Evolutionary conservation across 345 rosid genomes (phyloP).

Genomic region (Populus ilicifolia): DNA sequence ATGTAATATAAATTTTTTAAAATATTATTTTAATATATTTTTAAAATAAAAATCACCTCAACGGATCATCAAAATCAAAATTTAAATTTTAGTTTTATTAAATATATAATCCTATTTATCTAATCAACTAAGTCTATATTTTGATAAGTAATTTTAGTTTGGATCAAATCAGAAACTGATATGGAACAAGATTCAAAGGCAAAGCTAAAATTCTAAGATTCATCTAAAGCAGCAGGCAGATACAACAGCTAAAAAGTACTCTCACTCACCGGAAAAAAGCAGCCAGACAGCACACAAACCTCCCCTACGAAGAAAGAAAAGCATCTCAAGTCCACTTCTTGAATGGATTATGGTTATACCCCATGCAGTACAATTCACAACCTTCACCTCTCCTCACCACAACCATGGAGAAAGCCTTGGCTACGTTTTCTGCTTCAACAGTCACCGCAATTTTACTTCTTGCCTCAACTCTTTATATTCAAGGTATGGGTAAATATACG

Average conservation of each 20-base stretch:
- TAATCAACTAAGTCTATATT: too few relatives aligned
- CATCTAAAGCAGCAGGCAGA: slow-evolving; percentile 15
- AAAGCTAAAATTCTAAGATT: slow-evolving; percentile 1
- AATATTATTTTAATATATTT: too few relatives aligned
- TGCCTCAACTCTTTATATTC: slow-evolving; percentile 8
- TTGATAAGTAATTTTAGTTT: too few relatives aligned
- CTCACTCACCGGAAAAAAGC: neutral
- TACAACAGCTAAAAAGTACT: neutral
- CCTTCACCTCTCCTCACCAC: slow-evolving; percentile 1
- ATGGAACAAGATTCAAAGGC: slow-evolving; percentile 16
- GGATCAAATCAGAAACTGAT: neutral
- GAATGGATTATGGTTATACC: slow-evolving; percentile 8
- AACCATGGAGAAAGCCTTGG: slow-evolving; percentile 3
- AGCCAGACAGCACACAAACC: neutral
- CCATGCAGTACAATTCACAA: neutral
- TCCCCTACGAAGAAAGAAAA: slow-evolving; percentile 49
- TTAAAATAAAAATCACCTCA: too few relatives aligned
- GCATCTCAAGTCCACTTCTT: slow-evolving; percentile 41
- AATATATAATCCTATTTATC: too few relatives aligned
- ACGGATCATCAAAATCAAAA: rapidly evolving
- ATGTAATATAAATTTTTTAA: too few relatives aligned
- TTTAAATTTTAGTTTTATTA: too few relatives aligned
- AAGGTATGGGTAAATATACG: slow-evolving; percentile 16
- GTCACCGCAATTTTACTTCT: slow-evolving; percentile 1
- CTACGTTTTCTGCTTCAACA: slow-evolving; percentile 11